These are phyloP conservation scores for Cladophialophora yegresii DNA, from an alignment of 2,329 filamentous ascomycete species.

Conservation along the genomic window DNA sequence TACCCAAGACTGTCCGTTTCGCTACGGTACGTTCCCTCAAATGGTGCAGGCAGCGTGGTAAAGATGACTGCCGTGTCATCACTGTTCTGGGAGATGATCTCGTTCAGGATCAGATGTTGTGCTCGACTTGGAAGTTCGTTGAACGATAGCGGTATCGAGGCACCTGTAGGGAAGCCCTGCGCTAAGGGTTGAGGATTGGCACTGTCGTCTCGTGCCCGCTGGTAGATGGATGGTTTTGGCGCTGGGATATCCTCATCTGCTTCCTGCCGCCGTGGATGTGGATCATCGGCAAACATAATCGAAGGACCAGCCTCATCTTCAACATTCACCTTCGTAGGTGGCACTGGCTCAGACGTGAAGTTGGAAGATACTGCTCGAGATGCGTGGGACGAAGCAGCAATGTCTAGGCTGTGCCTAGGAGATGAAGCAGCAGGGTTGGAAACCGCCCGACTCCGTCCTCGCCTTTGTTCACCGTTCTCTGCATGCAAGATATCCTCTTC, in stretches of 20 bases:
- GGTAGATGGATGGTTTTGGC: slow-evolving; percentile 46
- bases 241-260: slow-evolving; percentile 29
- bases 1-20: slow-evolving; percentile 72
- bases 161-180: slow-evolving; percentile 58
- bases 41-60: slow-evolving; percentile 78
- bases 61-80: slow-evolving; percentile 74
- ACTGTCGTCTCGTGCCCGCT: slow-evolving; percentile 24
- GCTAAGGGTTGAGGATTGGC: slow-evolving; percentile 39
- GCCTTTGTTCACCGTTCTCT: background rate
- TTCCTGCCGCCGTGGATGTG: slow-evolving; percentile 41
- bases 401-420: slow-evolving; percentile 7
- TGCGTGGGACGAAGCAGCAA: slow-evolving; percentile 6
- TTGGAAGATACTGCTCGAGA: slow-evolving; percentile 55
- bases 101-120: slow-evolving; percentile 83
- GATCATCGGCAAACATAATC: slow-evolving; percentile 70
- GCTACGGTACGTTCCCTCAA: slow-evolving; percentile 72
- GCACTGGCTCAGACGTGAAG: slow-evolving; percentile 73
- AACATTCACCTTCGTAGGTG: slow-evolving; percentile 64
- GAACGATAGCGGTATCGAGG: slow-evolving; percentile 72
- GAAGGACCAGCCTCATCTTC: slow-evolving; percentile 67
- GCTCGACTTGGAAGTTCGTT: slow-evolving; percentile 83
- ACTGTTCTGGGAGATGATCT: slow-evolving; percentile 72
- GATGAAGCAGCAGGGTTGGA: slow-evolving; percentile 9
- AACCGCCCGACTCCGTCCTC: slow-evolving; percentile 9
- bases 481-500: slow-evolving; percentile 17